Conservation (phyloP, 495 filamentous ascomycete genomes). For the Neurospora sp. region DNA sequence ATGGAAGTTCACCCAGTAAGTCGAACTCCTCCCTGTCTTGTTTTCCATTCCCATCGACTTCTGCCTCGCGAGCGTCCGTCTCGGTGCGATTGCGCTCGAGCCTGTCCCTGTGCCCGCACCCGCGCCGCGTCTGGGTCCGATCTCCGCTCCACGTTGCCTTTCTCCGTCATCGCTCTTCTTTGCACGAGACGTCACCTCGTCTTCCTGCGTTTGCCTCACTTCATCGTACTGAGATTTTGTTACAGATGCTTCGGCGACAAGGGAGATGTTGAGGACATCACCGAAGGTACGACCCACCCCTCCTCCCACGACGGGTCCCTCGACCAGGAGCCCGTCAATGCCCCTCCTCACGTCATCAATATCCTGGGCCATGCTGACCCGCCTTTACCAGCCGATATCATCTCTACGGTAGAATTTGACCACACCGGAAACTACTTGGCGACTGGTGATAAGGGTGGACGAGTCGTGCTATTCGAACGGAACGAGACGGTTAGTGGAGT, state of each 20-base stretch:
- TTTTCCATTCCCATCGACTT: neutral
- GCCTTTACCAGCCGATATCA: constrained; percentile 73
- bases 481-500: constrained; percentile 79
- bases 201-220: constrained; percentile 4
- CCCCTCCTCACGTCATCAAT: neutral
- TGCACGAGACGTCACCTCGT: neutral
- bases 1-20: constrained; percentile 99
- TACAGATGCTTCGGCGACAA: constrained; percentile 97
- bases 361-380: constrained; percentile 15
- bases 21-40: constrained; percentile 19
- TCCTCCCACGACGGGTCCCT: neutral
- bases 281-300: constrained; percentile 63
- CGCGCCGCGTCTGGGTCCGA: neutral
- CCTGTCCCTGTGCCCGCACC: neutral
- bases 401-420: constrained; percentile 98
- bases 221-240: constrained; percentile 6
- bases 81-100: neutral
- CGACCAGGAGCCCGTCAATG: neutral
- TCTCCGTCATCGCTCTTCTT: neutral
- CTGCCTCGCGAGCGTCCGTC: neutral
- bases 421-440: constrained; percentile 97
- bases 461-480: constrained; percentile 93
- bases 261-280: constrained; percentile 98
- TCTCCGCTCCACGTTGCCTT: neutral
- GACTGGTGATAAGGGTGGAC: constrained; percentile 93